phyloP scores from a whole-genome alignment of 2,329 filamentous ascomycete genomes.

The Alternaria sp. region DNA sequence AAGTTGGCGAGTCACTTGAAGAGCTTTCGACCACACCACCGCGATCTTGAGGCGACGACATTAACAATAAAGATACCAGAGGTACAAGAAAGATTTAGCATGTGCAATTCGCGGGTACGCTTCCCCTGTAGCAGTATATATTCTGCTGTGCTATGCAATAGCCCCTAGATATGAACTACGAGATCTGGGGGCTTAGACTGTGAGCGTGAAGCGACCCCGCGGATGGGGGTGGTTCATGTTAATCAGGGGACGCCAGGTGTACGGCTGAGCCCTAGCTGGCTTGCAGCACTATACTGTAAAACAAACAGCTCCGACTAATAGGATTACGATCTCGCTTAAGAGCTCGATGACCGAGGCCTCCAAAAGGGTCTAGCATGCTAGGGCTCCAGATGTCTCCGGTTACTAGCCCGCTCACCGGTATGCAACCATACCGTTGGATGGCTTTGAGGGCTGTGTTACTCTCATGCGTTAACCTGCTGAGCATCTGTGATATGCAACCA shows the following conservation, averaged over 20 bases:
- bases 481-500: constrained; percentile 27
- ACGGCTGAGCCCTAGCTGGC: constrained; percentile 38
- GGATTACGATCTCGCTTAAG: constrained; percentile 11
- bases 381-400: constrained; percentile 15
- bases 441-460: constrained; percentile 33
- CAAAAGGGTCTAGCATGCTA: constrained; percentile 21
- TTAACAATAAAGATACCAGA: constrained; percentile 21
- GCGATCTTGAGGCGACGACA: constrained; percentile 34
- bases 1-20: constrained; percentile 45
- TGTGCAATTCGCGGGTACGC: constrained; percentile 26
- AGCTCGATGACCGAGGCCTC: constrained; percentile 19
- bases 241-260: constrained; percentile 38
- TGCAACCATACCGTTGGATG: constrained; percentile 26
- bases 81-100: constrained; percentile 24
- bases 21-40: constrained; percentile 35
- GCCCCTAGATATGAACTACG: constrained; percentile 21
- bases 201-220: constrained; percentile 34
- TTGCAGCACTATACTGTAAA: constrained; percentile 42
- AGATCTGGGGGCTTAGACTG: constrained; percentile 45
- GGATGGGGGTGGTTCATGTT: constrained; percentile 27
- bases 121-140: constrained; percentile 43
- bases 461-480: constrained; percentile 33
- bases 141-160: constrained; percentile 24
- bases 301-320: constrained; percentile 31
- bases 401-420: constrained; percentile 40